phyloP scores from a whole-genome alignment of 345 rosid genomes.

The Eucalyptus decipiens region DNA sequence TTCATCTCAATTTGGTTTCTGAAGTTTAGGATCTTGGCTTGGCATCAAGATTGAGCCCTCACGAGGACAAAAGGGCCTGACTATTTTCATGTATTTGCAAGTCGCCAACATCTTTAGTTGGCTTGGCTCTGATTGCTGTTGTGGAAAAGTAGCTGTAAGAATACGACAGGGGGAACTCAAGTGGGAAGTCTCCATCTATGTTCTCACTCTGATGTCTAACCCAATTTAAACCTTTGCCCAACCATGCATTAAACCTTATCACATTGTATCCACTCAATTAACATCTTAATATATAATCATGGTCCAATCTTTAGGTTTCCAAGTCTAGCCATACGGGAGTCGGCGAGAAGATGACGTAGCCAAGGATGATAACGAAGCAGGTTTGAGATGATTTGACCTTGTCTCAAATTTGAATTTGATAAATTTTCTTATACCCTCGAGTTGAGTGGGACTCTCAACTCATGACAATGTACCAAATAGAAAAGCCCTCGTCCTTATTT shows the following conservation, averaged over 20 bases:
- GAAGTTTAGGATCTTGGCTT: too few relatives aligned
- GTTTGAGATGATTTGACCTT: background rate
- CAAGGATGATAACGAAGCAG: background rate
- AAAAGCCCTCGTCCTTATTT: background rate
- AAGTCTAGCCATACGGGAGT: background rate
- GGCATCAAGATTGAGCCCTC: too few relatives aligned
- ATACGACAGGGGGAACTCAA: background rate
- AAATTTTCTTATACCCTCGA: background rate
- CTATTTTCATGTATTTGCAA: background rate
- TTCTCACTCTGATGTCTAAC: background rate
- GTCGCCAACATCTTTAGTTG: background rate
- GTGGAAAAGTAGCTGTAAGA: background rate
- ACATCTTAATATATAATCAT: background rate
- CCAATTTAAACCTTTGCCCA: background rate
- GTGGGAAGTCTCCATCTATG: background rate
- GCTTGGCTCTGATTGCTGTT: background rate
- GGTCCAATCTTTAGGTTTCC: background rate
- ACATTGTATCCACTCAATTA: background rate
- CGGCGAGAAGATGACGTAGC: background rate
- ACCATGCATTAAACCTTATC: background rate
- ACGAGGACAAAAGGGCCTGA: background rate
- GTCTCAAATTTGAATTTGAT: background rate
- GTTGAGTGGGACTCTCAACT: background rate
- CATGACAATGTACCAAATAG: background rate
- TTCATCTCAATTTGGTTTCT: too few relatives aligned